These are phyloP conservation scores for Cystofilobasidium bisporidii DNA, from an alignment of 768 basidiomycete genomes.

Conservation along the genomic window DNA sequence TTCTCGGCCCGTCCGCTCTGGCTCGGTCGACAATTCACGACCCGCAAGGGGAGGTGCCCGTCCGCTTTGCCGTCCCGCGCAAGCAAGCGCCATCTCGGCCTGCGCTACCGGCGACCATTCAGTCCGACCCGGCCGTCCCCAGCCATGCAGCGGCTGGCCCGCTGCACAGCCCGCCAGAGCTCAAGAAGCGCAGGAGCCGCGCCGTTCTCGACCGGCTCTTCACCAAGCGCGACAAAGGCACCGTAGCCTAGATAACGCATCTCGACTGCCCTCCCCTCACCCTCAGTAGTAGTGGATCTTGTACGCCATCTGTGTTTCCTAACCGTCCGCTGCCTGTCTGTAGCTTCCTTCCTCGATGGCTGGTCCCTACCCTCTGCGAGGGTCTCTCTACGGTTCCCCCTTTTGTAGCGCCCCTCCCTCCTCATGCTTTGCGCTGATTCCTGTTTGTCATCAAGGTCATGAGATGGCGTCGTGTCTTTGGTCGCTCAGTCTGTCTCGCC, in stretches of 20 bases:
- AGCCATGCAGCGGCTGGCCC: no score
- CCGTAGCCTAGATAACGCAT: background rate
- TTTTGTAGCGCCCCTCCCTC: no score
- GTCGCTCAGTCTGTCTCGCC: background rate
- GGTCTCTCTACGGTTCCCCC: no score
- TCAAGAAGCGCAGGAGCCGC: slow-evolving; percentile 1
- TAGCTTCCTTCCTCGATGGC: no score
- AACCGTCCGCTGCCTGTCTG: no score
- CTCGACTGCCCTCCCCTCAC: background rate
- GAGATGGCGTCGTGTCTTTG: no score
- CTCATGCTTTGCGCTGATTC: no score
- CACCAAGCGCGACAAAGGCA: background rate
- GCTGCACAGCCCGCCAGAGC: background rate
- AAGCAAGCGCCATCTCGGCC: background rate
- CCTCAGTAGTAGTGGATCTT: background rate
- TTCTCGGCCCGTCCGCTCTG: background rate
- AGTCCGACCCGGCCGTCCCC: background rate
- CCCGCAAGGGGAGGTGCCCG: background rate
- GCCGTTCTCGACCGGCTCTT: background rate
- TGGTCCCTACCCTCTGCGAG: no score
- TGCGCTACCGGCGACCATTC: background rate
- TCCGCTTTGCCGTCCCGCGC: background rate
- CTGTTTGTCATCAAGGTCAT: no score
- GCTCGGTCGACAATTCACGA: background rate
- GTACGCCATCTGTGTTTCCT: no score